Percentiles rank a stretch among this genome's conserved stretches.
Evolutionary conservation across 75 land plant species (phyloP).

Genomic region (Adiantum capillusveneris): DNA sequence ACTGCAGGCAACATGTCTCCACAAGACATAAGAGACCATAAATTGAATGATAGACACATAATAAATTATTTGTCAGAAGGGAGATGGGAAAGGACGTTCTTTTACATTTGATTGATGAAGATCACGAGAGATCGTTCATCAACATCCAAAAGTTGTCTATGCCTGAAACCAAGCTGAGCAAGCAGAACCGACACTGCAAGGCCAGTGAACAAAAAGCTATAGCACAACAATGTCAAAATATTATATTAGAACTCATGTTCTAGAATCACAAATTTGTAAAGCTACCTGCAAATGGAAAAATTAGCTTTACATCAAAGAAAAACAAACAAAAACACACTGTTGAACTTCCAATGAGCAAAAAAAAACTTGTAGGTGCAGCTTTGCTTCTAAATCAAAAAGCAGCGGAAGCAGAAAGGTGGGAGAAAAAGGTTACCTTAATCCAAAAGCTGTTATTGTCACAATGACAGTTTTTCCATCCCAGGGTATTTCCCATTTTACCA

Average conservation of each 20-base stretch:
- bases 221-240: too few relatives aligned
- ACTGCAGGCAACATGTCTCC: too few relatives aligned
- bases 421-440: constrained; percentile 16
- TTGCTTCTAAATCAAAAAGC: neutral
- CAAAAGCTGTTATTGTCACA: constrained; percentile 24
- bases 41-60: neutral
- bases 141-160: constrained; percentile 19
- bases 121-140: constrained; percentile 30
- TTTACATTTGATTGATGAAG: constrained; percentile 30
- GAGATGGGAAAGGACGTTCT: neutral
- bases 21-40: neutral
- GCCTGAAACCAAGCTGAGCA: constrained; percentile 18
- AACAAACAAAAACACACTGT: too few relatives aligned
- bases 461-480: constrained; percentile 22
- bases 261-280: too few relatives aligned
- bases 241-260: neutral
- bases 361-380: too few relatives aligned
- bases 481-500: constrained; percentile 34
- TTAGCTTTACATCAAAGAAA: too few relatives aligned
- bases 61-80: too few relatives aligned
- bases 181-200: constrained; percentile 14
- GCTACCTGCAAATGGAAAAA: too few relatives aligned
- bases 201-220: constrained; percentile 32
- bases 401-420: neutral
- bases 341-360: too few relatives aligned